Evolutionary conservation across 2,329 filamentous ascomycete species (phyloP).

Genomic region (Penicillium aurantiogriseum): DNA sequence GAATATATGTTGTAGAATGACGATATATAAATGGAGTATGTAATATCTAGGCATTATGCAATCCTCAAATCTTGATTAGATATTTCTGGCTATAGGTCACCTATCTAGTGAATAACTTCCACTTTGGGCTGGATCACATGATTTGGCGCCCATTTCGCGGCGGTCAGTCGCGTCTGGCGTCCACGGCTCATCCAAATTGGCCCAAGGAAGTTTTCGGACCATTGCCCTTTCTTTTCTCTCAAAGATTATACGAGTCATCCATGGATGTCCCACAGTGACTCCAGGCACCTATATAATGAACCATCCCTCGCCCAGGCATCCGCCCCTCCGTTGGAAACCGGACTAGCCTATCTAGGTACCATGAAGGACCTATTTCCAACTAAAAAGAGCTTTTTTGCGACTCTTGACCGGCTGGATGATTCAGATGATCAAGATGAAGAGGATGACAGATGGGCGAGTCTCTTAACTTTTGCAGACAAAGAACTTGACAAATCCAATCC

Average conservation of each 20-base stretch:
- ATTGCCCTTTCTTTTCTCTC: not conserved
- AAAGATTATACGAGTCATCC: not conserved
- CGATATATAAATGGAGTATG: not conserved
- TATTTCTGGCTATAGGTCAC: not conserved
- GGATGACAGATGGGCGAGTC: slow-evolving; percentile 18
- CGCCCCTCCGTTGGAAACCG: slow-evolving; percentile 12
- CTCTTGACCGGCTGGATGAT: slow-evolving; percentile 35
- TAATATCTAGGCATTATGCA: not conserved
- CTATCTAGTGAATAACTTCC: not conserved
- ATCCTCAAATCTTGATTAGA: not conserved
- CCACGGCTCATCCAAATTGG: slow-evolving; percentile 13
- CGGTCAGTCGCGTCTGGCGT: slow-evolving; percentile 12
- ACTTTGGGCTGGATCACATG: slow-evolving; percentile 27
- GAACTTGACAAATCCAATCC: not conserved
- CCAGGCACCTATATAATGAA: not conserved
- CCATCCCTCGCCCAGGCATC: slow-evolving; percentile 17
- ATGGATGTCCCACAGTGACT: not conserved
- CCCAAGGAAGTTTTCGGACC: slow-evolving; percentile 12
- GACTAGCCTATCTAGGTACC: slow-evolving; percentile 6
- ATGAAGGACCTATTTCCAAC: slow-evolving; percentile 22
- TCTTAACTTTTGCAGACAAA: not conserved
- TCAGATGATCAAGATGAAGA: slow-evolving; percentile 29
- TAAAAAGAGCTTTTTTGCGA: slow-evolving; percentile 39
- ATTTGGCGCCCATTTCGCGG: slow-evolving; percentile 37
- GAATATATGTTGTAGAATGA: not conserved